Evolutionary conservation across 2,329 filamentous ascomycete species (phyloP).

Genomic region (Fusarium dlaminii): DNA sequence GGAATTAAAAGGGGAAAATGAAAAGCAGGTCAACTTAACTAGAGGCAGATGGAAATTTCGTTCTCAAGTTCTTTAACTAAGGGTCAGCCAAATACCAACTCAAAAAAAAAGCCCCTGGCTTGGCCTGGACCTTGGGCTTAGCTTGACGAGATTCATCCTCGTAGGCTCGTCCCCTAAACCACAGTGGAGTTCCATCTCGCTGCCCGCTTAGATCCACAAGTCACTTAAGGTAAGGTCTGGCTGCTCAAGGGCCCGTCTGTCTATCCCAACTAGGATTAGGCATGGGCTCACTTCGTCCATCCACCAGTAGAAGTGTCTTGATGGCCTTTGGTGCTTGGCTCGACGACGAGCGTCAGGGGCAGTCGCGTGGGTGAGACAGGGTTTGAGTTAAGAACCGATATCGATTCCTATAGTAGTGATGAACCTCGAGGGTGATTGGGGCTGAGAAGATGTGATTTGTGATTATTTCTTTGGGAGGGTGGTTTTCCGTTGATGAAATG

Average conservation of each 20-base stretch:
- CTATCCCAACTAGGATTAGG: slow-evolving; percentile 32
- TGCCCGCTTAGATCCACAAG: slow-evolving; percentile 25
- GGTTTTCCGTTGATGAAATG: background rate
- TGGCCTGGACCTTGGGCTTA: slow-evolving; percentile 8
- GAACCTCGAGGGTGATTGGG: background rate
- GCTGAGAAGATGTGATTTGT: background rate
- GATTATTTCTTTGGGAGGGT: background rate
- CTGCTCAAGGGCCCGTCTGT: background rate
- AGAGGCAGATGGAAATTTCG: background rate
- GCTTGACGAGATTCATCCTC: slow-evolving; percentile 11
- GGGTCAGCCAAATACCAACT: slow-evolving; percentile 5
- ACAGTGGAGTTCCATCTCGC: slow-evolving; percentile 30
- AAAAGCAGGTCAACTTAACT: background rate
- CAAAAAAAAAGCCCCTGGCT: slow-evolving; percentile 20
- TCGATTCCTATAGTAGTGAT: background rate
- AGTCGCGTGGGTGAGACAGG: slow-evolving; percentile 39
- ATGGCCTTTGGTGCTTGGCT: slow-evolving; percentile 29
- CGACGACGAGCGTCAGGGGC: slow-evolving; percentile 36
- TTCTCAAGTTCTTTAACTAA: background rate
- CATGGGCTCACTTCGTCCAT: slow-evolving; percentile 9
- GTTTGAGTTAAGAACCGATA: slow-evolving; percentile 20
- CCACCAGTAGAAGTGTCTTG: slow-evolving; percentile 36
- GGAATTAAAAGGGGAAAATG: background rate
- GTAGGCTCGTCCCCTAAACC: slow-evolving; percentile 29
- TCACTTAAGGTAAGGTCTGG: slow-evolving; percentile 29